These are phyloP conservation scores for Funneliformis caledonium DNA, from an alignment of 371 early-diverging fungal genomes.

Conservation along the genomic window DNA sequence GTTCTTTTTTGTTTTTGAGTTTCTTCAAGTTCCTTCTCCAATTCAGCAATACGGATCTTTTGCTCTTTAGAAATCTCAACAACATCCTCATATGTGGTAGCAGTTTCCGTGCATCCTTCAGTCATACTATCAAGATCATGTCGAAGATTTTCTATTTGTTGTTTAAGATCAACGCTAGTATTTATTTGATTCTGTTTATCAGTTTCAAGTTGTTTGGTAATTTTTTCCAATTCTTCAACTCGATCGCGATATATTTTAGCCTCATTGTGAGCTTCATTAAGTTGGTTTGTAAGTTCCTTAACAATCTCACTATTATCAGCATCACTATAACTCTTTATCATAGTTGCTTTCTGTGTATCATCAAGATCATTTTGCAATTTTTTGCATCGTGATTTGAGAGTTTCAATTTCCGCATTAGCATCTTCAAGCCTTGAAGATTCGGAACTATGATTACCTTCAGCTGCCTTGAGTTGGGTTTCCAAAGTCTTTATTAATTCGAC, in stretches of 20 bases:
- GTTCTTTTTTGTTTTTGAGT: background rate
- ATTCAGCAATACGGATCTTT: slow-evolving; percentile 24
- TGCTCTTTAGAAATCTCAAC: slow-evolving; percentile 27
- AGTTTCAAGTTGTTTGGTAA: slow-evolving; percentile 28
- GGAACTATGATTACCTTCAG: background rate
- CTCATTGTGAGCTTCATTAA: slow-evolving; percentile 28
- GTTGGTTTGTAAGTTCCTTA: slow-evolving; percentile 7
- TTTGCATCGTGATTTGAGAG: slow-evolving; percentile 26
- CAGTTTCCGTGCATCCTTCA: background rate
- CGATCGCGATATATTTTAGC: background rate
- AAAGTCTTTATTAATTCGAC: background rate
- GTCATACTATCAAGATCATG: slow-evolving; percentile 21
- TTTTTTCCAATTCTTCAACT: slow-evolving; percentile 33
- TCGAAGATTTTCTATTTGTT: slow-evolving; percentile 28
- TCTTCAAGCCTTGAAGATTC: slow-evolving; percentile 11
- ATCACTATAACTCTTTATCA: background rate
- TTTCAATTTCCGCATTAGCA: slow-evolving; percentile 16
- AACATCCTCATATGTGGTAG: background rate
- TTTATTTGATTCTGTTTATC: slow-evolving; percentile 19
- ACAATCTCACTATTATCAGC: background rate
- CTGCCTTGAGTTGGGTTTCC: background rate
- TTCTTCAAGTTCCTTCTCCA: slow-evolving; percentile 15
- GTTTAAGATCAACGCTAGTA: background rate
- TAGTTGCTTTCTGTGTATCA: slow-evolving; percentile 1
- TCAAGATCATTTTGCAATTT: slow-evolving; percentile 4